Evolutionary conservation across 108 stramenopile genomes (phyloP).

Genomic region (Cyclostephanos tholiformis): DNA sequence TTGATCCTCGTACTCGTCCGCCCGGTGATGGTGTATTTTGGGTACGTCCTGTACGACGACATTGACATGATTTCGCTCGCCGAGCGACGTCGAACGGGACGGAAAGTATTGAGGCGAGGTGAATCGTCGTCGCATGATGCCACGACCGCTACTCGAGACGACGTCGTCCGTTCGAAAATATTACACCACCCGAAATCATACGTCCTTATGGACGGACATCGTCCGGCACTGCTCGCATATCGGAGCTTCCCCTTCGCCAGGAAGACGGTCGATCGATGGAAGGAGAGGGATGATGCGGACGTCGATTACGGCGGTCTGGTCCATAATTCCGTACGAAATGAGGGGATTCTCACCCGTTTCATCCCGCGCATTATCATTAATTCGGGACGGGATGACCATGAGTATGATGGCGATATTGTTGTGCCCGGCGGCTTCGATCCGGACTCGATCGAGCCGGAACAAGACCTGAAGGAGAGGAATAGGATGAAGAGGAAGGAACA

Average conservation of each 20-base stretch:
- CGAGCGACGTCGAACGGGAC: too few species aligned
- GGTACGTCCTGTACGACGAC: too few species aligned
- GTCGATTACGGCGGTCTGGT: conserved; percentile 25
- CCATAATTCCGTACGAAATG: conserved; percentile 16
- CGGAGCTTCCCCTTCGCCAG: conserved; percentile 15
- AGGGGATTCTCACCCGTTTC: conserved; percentile 7
- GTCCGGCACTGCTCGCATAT: conserved; percentile 1
- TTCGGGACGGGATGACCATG: too few species aligned
- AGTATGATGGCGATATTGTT: conserved; percentile 4
- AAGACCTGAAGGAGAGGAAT: background rate
- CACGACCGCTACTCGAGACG: too few species aligned
- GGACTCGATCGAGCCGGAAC: background rate
- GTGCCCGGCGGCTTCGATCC: conserved; percentile 37
- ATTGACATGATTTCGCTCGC: too few species aligned
- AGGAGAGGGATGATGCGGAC: conserved; percentile 3
- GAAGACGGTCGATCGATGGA: background rate
- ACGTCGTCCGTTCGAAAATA: background rate
- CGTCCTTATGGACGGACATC: conserved; percentile 19
- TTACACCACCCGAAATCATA: background rate
- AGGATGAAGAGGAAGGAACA: background rate
- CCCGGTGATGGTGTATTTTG: background rate
- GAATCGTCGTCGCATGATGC: too few species aligned
- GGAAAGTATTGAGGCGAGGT: too few species aligned
- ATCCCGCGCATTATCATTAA: background rate
- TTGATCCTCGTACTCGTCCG: background rate